Evolutionary conservation across 202 grass and related monocot genomes (phyloP).

Genomic region (Carex sylvatica): DNA sequence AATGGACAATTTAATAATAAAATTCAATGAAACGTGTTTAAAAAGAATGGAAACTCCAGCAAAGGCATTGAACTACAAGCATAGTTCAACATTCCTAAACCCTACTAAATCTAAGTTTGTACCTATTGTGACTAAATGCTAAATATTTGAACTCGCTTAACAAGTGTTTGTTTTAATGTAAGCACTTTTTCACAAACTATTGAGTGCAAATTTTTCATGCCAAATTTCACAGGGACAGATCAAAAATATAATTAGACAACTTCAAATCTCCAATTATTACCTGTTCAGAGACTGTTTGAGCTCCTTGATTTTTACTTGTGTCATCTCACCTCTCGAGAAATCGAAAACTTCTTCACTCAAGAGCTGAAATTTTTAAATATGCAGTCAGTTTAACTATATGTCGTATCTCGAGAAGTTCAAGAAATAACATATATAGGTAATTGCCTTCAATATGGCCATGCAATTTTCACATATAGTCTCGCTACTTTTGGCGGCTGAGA

Average conservation of each 20-base stretch:
- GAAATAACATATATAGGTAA: slow-evolving; percentile 16
- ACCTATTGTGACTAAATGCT: background rate
- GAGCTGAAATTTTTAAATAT: slow-evolving; percentile 50
- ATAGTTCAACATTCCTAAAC: background rate
- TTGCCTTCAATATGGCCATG: slow-evolving; percentile 99
- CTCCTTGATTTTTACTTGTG: slow-evolving; percentile 97
- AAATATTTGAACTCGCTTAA: background rate
- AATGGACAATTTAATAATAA: slow-evolving; percentile 29
- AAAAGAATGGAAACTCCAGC: background rate
- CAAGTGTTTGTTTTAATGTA: background rate
- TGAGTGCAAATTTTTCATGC: background rate
- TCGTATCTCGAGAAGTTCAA: slow-evolving; percentile 1
- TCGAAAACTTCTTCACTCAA: slow-evolving; percentile 99
- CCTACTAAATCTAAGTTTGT: background rate
- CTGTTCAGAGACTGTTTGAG: slow-evolving; percentile 97
- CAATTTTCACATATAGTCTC: slow-evolving; percentile 99
- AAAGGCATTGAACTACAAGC: background rate
- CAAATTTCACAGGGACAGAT: background rate
- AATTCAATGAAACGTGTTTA: background rate
- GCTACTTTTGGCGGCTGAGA: slow-evolving; percentile 92
- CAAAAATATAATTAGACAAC: background rate
- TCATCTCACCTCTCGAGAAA: slow-evolving; percentile 99
- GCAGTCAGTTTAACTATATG: slow-evolving; percentile 8
- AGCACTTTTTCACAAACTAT: background rate
- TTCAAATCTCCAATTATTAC: slow-evolving; percentile 29